These are phyloP conservation scores for Neurospora sp. DNA, from an alignment of 495 filamentous ascomycete genomes.

Conservation along the genomic window DNA sequence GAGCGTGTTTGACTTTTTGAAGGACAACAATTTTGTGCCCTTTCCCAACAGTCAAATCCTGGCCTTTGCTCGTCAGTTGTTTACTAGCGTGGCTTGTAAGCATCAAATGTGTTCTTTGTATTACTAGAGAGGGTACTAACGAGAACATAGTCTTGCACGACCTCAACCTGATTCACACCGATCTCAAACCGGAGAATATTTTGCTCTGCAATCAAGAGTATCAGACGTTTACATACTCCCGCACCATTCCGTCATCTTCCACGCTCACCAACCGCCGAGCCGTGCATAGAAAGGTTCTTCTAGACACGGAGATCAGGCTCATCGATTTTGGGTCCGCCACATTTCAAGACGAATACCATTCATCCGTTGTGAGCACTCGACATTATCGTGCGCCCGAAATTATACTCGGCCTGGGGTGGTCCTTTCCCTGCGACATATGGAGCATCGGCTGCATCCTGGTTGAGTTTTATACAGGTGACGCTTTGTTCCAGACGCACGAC, in stretches of 20 bases:
- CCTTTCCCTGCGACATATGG: slow-evolving; percentile 96
- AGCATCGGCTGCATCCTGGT: slow-evolving; percentile 98
- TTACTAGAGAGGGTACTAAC: slow-evolving; percentile 16
- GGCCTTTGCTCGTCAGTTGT: slow-evolving; percentile 85
- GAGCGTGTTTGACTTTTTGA: slow-evolving; percentile 97
- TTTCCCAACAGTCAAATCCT: slow-evolving; percentile 99
- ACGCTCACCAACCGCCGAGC: slow-evolving; percentile 65
- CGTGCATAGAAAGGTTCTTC: slow-evolving; percentile 74
- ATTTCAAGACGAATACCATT: slow-evolving; percentile 97
- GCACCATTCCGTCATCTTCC: slow-evolving; percentile 86
- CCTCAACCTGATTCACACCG: slow-evolving; percentile 95
- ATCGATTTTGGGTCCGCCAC: slow-evolving; percentile 98
- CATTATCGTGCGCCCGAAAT: slow-evolving; percentile 97
- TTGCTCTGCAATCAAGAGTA: slow-evolving; percentile 82
- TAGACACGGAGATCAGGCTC: slow-evolving; percentile 91
- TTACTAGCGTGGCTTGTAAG: slow-evolving; percentile 98
- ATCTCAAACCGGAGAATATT: slow-evolving; percentile 97
- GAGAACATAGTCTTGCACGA: slow-evolving; percentile 72
- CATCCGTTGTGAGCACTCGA: slow-evolving; percentile 88
- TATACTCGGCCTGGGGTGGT: slow-evolving; percentile 94
- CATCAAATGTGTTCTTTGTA: slow-evolving; percentile 7
- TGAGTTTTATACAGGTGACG: slow-evolving; percentile 98
- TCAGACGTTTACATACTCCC: slow-evolving; percentile 95
- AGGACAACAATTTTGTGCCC: slow-evolving; percentile 86
- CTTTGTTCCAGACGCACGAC: slow-evolving; percentile 95